These are phyloP conservation scores for Corchorus capsularis DNA, from an alignment of 345 rosid genomes.

Conservation along the genomic window DNA sequence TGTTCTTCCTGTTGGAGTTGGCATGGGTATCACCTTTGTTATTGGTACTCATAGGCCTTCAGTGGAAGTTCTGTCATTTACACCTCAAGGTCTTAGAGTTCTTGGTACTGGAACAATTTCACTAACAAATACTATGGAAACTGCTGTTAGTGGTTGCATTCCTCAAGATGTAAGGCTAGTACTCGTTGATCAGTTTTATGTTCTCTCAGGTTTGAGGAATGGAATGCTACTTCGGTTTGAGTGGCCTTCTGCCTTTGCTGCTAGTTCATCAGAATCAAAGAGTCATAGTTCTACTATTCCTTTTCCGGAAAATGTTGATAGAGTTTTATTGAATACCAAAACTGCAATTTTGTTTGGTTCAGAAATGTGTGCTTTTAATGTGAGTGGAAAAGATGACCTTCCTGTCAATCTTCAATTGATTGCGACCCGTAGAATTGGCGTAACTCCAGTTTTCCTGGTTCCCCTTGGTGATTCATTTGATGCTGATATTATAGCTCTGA, in stretches of 20 bases:
- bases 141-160: constrained; percentile 76
- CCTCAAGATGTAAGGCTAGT: constrained; percentile 99
- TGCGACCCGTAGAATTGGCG: constrained; percentile 89
- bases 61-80: constrained; percentile 79
- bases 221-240: constrained; percentile 99
- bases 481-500: constrained; percentile 84
- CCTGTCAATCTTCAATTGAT: constrained; percentile 73
- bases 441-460: constrained; percentile 95
- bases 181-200: constrained; percentile 73
- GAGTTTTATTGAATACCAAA: constrained; percentile 20
- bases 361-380: constrained; percentile 31
- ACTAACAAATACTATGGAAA: constrained; percentile 66
- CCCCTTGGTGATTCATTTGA: constrained; percentile 77
- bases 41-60: constrained; percentile 98
- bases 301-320: constrained; percentile 36
- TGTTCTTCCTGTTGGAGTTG: constrained; percentile 63
- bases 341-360: constrained; percentile 33
- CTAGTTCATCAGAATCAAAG: constrained; percentile 36
- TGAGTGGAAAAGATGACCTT: constrained; percentile 35
- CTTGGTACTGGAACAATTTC: constrained; percentile 79
- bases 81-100: constrained; percentile 67
- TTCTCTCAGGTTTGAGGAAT: constrained; percentile 91
- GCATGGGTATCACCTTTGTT: constrained; percentile 63
- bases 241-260: constrained; percentile 60
- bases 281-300: constrained; percentile 31